Evolutionary conservation across 73 alveolate genomes (phyloP).

Genomic region (Paraurostyla sp.): DNA sequence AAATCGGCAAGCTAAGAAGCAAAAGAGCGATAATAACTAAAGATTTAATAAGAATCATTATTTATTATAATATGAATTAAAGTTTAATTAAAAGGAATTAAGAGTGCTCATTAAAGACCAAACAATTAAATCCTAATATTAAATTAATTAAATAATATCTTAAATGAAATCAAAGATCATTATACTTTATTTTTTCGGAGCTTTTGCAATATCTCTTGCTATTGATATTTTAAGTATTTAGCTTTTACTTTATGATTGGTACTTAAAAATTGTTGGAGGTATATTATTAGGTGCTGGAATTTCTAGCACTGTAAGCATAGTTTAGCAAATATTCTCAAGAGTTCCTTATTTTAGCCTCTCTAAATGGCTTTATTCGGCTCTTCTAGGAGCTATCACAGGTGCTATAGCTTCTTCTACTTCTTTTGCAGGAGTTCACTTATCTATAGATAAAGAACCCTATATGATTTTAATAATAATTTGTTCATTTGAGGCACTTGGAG

Average conservation of each 20-base stretch:
- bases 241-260: background rate
- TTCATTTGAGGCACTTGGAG: conserved; percentile 13
- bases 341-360: background rate
- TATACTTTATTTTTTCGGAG: too few relatives aligned
- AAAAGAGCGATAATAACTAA: background rate
- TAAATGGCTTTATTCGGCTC: conserved; percentile 7
- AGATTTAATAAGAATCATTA: background rate
- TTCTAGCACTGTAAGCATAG: background rate
- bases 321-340: background rate
- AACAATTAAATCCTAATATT: too few relatives aligned
- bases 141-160: too few relatives aligned
- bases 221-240: background rate
- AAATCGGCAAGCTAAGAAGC: background rate
- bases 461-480: background rate
- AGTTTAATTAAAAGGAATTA: too few relatives aligned
- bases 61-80: too few relatives aligned
- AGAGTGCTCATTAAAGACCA: too few relatives aligned
- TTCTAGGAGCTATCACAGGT: conserved; percentile 29
- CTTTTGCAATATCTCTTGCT: background rate
- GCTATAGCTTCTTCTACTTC: background rate
- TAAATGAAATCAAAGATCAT: too few relatives aligned
- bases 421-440: background rate
- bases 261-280: background rate
- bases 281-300: background rate
- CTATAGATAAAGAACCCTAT: background rate